Base-by-base conservation (phyloP, 2,329 filamentous ascomycete genomes). In the Periconia sp. region DNA sequence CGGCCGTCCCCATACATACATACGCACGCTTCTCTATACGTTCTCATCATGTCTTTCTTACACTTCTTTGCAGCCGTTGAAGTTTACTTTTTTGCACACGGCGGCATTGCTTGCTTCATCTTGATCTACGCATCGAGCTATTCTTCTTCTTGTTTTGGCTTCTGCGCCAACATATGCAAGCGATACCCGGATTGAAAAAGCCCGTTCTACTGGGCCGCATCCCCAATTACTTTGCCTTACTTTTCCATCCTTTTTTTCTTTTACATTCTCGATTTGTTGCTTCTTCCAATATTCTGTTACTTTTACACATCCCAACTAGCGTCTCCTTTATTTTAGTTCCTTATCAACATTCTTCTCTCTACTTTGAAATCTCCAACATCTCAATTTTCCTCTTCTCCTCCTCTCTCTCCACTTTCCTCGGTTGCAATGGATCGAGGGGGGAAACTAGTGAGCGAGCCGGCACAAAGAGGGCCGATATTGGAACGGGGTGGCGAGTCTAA, bases 171-270 rank as follows among this genome's bases (percentile, higher is more conserved):
- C 27, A 57, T 57, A 57, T 57, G 55, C 58, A 61, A 60, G 54
- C 59, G 61, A 70, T 70, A 70, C 66, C 68, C 68, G 57, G 56
- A 58, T 62, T 58, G 50, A 45, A 27, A 8, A 59, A 57, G 56
- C 50, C 55, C 45, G 58, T 53, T 48, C 43, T 31, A 14, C 33
- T 37, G 33, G 33, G 33, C 33, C 23, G 23, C 23, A 27, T 27
- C 23, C 23, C 23, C 23, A 27, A 27, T 27, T 27, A 27, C 23
- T 27, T 27, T 27, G 23, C 23, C 23, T 27, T 27, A n/a, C n/a
- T n/a, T 33, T 33, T 33, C 7, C 31, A 33, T 33, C 31, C 14
- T 37, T 37, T 13, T 5, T n/a, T 37, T 6, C 10, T 37, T n/a
- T 37, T 6, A 5, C 3, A 6, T 37, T 37, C 33, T 37, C 33